Evolutionary conservation across 2,329 filamentous ascomycete species (phyloP).

Genomic region (Paradendryphiella salina): DNA sequence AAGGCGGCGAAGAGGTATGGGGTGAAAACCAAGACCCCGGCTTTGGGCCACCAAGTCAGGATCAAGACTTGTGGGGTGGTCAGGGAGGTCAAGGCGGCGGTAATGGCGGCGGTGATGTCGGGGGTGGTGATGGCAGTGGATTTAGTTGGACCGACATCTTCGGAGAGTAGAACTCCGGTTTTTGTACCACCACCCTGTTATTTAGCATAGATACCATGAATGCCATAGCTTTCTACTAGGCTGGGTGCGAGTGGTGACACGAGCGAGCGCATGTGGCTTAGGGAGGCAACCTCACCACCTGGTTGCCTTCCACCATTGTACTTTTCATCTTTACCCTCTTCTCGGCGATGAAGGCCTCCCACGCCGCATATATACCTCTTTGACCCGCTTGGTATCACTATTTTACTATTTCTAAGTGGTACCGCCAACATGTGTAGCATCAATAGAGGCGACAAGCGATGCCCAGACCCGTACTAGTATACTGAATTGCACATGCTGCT

Average conservation of each 20-base stretch:
- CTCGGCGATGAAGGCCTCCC: neutral
- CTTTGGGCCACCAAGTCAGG: slow-evolving; percentile 21
- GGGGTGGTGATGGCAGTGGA: slow-evolving; percentile 25
- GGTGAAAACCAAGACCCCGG: slow-evolving; percentile 33
- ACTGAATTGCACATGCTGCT: neutral
- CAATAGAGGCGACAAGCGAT: too few relatives aligned
- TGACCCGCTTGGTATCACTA: too few relatives aligned
- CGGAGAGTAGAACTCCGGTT: slow-evolving; percentile 9
- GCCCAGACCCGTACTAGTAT: neutral
- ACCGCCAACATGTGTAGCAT: too few relatives aligned
- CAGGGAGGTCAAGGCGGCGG: slow-evolving; percentile 33
- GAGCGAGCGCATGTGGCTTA: neutral
- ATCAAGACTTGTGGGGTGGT: slow-evolving; percentile 39
- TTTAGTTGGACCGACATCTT: slow-evolving; percentile 36
- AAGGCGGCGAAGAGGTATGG: slow-evolving; percentile 35
- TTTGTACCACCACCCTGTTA: slow-evolving; percentile 3
- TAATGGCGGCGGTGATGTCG: slow-evolving; percentile 41
- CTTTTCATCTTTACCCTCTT: neutral
- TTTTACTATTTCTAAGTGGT: too few relatives aligned
- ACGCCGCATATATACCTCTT: too few relatives aligned
- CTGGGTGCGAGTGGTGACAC: neutral
- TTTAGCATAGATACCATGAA: slow-evolving; percentile 2
- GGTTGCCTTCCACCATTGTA: neutral
- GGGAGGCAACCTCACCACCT: neutral
- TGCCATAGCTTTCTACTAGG: neutral